phyloP scores from a whole-genome alignment of 768 basidiomycete species.

The Leccinum arenicola region DNA sequence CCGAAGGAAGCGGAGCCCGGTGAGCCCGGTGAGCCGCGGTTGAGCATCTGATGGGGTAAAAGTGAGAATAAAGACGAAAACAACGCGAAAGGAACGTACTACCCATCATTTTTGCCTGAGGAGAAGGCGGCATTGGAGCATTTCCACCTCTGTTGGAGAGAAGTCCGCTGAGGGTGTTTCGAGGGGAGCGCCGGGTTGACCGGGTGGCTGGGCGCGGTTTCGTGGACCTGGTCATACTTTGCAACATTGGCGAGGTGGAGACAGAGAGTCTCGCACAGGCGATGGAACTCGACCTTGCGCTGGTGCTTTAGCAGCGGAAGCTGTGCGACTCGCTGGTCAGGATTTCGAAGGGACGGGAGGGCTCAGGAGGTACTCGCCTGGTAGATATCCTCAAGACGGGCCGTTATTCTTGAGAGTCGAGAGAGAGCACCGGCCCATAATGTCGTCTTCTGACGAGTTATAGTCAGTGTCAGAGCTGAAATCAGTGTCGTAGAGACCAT shows the following conservation, averaged over 20 bases:
- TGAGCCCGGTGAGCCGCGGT: slow-evolving; percentile 29
- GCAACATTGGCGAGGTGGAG: no score
- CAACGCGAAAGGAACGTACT: slow-evolving; percentile 39
- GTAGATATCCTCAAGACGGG: no score
- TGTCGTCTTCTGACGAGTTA: slow-evolving; percentile 23
- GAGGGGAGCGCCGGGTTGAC: slow-evolving; percentile 12
- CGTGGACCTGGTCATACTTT: no score
- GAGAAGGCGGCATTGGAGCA: slow-evolving; percentile 80
- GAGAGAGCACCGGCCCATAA: slow-evolving; percentile 10
- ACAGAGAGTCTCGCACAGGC: no score
- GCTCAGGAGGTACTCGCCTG: no score
- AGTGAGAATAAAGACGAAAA: slow-evolving; percentile 11
- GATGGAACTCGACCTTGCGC: no score
- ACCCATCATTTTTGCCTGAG: slow-evolving; percentile 93
- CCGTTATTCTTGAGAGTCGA: no score
- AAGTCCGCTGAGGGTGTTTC: slow-evolving; percentile 37
- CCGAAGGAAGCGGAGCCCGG: slow-evolving; percentile 27
- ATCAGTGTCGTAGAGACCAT: slow-evolving; percentile 16
- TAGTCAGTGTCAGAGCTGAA: slow-evolving; percentile 22
- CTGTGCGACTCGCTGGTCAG: no score
- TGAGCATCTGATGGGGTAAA: slow-evolving; percentile 42
- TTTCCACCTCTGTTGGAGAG: slow-evolving; percentile 43
- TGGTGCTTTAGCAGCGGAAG: no score
- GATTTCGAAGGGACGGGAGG: no score
- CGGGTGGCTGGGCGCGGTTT: slow-evolving; percentile 15